Percentiles rank a stretch among this genome's conserved stretches.
Evolutionary conservation across 176 grass and related monocot genomes (phyloP).

Genomic region (Cymbopogon citratus): DNA sequence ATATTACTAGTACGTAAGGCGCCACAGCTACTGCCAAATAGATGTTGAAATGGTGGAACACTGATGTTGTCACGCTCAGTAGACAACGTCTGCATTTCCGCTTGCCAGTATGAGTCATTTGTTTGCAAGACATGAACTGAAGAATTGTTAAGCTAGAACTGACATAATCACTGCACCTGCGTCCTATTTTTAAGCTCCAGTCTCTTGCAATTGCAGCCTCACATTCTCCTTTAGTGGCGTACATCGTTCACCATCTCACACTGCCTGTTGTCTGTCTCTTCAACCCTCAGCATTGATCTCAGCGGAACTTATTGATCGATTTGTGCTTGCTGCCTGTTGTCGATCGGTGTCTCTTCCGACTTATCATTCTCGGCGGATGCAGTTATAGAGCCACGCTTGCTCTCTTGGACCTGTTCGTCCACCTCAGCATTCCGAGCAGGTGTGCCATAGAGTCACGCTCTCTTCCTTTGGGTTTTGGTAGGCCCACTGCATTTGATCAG

Average conservation of each 20-base stretch:
- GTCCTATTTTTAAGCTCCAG: neutral
- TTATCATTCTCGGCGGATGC: too few relatives aligned
- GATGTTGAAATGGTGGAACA: neutral
- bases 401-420: neutral
- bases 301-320: too few relatives aligned
- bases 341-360: too few relatives aligned
- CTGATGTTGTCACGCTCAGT: neutral
- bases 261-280: too few relatives aligned
- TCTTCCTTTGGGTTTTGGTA: neutral
- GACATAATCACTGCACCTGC: too few relatives aligned
- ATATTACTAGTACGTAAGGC: too few relatives aligned
- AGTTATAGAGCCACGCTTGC: too few relatives aligned
- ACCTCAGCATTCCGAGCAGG: neutral
- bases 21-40: too few relatives aligned
- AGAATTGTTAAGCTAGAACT: neutral
- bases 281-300: too few relatives aligned
- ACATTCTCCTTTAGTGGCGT: neutral
- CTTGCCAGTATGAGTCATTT: neutral
- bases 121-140: neutral
- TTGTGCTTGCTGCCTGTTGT: too few relatives aligned
- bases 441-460: neutral
- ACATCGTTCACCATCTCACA: too few relatives aligned
- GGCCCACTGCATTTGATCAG: neutral
- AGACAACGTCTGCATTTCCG: neutral
- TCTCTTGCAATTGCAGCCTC: neutral